These are phyloP conservation scores for Trypanosomatidae sp. DNA, from an alignment of 208 protist species.

Conservation along the genomic window DNA sequence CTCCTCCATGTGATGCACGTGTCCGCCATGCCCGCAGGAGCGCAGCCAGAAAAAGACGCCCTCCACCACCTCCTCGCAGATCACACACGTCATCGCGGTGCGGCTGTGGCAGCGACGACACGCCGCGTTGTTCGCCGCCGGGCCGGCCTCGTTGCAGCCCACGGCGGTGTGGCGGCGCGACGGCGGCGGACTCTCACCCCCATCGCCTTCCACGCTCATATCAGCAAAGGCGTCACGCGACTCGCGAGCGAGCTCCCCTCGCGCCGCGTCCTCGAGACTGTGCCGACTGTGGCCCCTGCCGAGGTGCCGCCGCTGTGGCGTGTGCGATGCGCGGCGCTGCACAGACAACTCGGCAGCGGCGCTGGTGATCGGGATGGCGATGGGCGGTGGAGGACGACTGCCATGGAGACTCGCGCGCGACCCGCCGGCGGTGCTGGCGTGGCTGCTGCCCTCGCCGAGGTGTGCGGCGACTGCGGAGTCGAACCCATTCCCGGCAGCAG, in stretches of 20 bases:
- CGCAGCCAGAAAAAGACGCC: slow-evolving; percentile 80
- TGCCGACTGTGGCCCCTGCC: slow-evolving; percentile 4
- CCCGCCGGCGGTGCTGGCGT: too few relatives aligned
- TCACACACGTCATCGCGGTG: slow-evolving; percentile 70
- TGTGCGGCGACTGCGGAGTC: not conserved
- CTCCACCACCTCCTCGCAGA: slow-evolving; percentile 83
- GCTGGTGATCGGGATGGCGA: too few relatives aligned
- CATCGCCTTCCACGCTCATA: too few relatives aligned
- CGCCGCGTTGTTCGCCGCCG: slow-evolving; percentile 50
- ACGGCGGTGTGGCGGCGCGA: slow-evolving; percentile 13
- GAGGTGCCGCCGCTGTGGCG: not conserved
- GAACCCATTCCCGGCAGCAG: too few relatives aligned
- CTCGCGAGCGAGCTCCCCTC: too few relatives aligned
- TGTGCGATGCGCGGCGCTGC: not conserved
- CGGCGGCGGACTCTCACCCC: not conserved
- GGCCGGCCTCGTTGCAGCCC: not conserved
- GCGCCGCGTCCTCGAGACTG: slow-evolving; percentile 11
- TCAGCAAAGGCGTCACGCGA: too few relatives aligned
- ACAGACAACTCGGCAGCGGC: not conserved
- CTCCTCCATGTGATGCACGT: slow-evolving; percentile 81
- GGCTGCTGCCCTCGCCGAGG: too few relatives aligned
- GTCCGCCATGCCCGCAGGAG: slow-evolving; percentile 83
- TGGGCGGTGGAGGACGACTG: too few relatives aligned
- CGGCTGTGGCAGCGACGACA: slow-evolving; percentile 50
- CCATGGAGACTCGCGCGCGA: too few relatives aligned